Conservation (phyloP, 1,284 basidiomycete genomes). For the Moesziomyces aphidis region DNA sequence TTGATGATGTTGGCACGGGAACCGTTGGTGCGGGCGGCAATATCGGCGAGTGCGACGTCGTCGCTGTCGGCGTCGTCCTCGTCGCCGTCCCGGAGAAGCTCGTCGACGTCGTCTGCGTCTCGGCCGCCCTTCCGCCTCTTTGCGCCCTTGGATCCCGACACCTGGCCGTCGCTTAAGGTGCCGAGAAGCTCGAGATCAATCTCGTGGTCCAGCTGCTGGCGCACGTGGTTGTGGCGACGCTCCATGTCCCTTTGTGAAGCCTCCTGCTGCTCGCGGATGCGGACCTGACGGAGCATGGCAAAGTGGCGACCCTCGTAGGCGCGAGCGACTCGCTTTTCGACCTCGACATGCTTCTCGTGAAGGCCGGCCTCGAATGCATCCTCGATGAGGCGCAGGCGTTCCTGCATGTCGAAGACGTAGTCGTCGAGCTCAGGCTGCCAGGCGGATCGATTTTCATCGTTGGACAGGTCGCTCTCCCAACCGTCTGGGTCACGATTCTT, state of each 20-base stretch:
- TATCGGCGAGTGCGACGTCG: constrained; percentile 43
- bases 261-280: constrained; percentile 47
- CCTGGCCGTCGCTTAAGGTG: constrained; percentile 51
- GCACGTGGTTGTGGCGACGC: constrained; percentile 40
- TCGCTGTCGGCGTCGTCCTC: constrained; percentile 41
- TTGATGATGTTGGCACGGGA: constrained; percentile 43
- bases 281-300: constrained; percentile 44
- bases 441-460: constrained; percentile 57
- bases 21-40: constrained; percentile 28
- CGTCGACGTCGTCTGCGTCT: constrained; percentile 36
- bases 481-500: constrained; percentile 47
- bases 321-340: constrained; percentile 51
- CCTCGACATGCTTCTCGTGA: constrained; percentile 41
- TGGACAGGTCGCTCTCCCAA: constrained; percentile 64
- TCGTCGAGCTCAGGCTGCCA: constrained; percentile 58
- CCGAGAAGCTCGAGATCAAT: constrained; percentile 64
- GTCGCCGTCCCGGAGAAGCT: constrained; percentile 32
- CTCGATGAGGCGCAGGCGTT: constrained; percentile 51
- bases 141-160: constrained; percentile 9
- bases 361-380: constrained; percentile 35
- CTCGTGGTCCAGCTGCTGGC: constrained; percentile 55
- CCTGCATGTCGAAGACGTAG: constrained; percentile 47
- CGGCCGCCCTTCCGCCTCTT: constrained; percentile 16
- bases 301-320: constrained; percentile 57
- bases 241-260: constrained; percentile 33